Base-by-base conservation (phyloP, 164 flowering plant species). In the Stephania cephalantha region DNA sequence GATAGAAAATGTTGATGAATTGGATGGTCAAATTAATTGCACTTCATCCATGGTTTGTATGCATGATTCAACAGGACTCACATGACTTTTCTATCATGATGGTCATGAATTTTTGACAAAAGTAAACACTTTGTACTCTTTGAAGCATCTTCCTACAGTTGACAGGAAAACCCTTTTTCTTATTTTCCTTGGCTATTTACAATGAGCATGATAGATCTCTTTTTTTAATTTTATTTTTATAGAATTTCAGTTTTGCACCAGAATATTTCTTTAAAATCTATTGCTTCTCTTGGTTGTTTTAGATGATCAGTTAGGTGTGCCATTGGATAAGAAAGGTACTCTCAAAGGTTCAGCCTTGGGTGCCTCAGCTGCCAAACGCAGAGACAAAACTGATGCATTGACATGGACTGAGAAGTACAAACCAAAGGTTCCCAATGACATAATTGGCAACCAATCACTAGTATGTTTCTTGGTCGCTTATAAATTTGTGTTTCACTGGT, bases 341-440 rank as follows among this genome's bases (percentile, higher is more conserved):
- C 55, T 76, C 55, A 86, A 86, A 84, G 77, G 70, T 76, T 70
- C 74, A 65, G 63, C 68, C 35, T 42, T 84, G 35, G 74, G 73
- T 71, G 71, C 78, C 53, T 75, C 88, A 52, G 81, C 86, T 69
- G 68, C 84, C 46, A 89, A 85, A 79, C 75, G 18, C 64, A 91
- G 82, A 77, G 67, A 7, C 35, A 84, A 79, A 81, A 75, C 72
- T 13, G 46, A 81, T 78, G 81, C 85, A 20, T 79, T 87, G 76
- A 84, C 90, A 75, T 95, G 99, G 99, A 87, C 97, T 20, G 99
- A 95, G 29, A 95, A 95, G 72, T 91, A 95, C 81, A 88, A 81
- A 77, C 98, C 99, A 53, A 93, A 90, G 82, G 82, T 75, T 81
- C 93, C 95, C 71, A 86, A 81, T 84, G 98, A 95, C 70, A 87